Evolutionary conservation across 176 grass and related monocot species (phyloP), one percentile per base, ranked within the genome.

Genomic region (Otatea glauca): DNA sequence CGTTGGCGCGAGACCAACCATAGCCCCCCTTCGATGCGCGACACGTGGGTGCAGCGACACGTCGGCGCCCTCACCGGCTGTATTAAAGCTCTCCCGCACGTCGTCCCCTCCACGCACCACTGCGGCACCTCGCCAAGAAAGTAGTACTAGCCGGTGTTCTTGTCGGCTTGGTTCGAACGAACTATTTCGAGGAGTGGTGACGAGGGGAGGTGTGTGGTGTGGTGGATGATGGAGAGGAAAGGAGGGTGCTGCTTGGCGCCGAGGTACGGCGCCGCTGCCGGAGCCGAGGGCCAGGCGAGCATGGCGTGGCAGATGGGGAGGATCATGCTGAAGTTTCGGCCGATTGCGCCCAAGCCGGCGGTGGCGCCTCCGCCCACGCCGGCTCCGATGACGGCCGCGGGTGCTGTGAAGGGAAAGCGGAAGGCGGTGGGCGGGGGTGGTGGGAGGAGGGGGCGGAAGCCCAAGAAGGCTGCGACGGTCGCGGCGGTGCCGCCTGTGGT

Each of bases 271-370:
- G 21, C 6, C 10, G 24, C 70, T 1, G 44, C 78, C 12, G 74
- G 68, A 5, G 78, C 77, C 6, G 87, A 39, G 9, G 48, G 23
- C 0, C 78, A 67, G 77, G 74, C 15, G 48, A 66, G 55, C 34
- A 51, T 54, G 27, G 86, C 88, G 75, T 89, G 89, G 91, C 78
- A 87, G 63, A 81, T 93, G 68, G 96, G 91, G 15, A 77, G 32
- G 32, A 87, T 93, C 78, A 92, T 98, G 96, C 88, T 92, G 11
- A 88, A 91, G 87, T 98, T 85, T 53, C 81, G 96, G 13, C 96
- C 96, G 50, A 98, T 98, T 53, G 96, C 93, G 27, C 96, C 96
- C 18, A 95, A 95, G 81, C 93, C 93, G 8, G 83, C 76, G 21
- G 69, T 88, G 84, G 72, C 88, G 47, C 72, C 78, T 1, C 80